A percentile compares a stretch with the other conserved stretches of the same genome.
phyloP scores from a whole-genome alignment of 208 protist species.

The Leishmania turanica region DNA sequence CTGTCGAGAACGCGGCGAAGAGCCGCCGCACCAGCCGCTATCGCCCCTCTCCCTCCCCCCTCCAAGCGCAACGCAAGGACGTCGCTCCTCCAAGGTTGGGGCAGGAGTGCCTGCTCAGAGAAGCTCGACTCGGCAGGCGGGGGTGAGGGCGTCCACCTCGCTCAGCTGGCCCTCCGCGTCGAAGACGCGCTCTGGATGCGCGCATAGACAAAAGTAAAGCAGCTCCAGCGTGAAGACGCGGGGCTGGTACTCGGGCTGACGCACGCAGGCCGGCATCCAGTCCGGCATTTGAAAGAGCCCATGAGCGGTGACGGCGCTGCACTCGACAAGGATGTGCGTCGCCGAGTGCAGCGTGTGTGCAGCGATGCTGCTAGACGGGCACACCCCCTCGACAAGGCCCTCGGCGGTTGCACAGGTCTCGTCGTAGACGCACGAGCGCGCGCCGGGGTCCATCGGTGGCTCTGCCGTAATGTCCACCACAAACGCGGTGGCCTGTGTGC shows the following conservation, averaged over 20 bases:
- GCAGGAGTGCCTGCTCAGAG: background rate
- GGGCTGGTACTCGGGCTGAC: constrained; percentile 19
- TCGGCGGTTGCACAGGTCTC: constrained; percentile 16
- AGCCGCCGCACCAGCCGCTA: background rate
- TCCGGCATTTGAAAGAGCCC: constrained; percentile 46
- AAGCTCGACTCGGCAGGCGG: constrained; percentile 53
- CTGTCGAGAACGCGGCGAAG: background rate
- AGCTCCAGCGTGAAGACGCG: constrained; percentile 75
- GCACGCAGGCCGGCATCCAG: constrained; percentile 52
- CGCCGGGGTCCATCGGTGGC: background rate
- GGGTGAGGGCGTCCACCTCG: constrained; percentile 32
- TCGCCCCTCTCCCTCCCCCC: background rate
- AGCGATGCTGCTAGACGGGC: constrained; percentile 23
- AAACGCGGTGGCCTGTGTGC: constrained; percentile 34
- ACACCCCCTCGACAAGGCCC: constrained; percentile 28
- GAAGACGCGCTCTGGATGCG: constrained; percentile 45
- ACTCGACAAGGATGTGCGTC: constrained; percentile 77
- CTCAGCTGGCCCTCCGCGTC: constrained; percentile 37
- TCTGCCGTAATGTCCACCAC: constrained; percentile 29
- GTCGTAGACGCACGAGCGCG: constrained; percentile 1
- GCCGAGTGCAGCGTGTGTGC: constrained; percentile 8
- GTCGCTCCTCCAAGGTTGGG: background rate
- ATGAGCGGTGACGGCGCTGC: constrained; percentile 33
- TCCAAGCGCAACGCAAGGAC: background rate
- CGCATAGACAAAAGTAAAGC: constrained; percentile 67